Base-by-base conservation (phyloP, 2,329 filamentous ascomycete genomes). In the Curvularia sp. region DNA sequence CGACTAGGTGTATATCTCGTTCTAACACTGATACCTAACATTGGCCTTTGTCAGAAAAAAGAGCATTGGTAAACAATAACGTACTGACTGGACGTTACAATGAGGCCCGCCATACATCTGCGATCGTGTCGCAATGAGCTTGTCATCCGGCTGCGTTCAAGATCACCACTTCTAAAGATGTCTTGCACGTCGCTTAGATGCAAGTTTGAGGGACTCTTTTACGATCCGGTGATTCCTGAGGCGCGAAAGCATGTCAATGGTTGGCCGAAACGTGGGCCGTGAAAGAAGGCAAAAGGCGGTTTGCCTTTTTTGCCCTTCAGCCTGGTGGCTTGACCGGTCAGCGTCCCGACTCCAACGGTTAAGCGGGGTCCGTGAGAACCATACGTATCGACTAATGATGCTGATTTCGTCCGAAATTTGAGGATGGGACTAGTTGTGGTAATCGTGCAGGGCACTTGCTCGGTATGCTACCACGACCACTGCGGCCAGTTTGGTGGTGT, bases 301-400 rank as follows among this genome's bases (percentile, higher is more conserved):
- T 62, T 65, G 66, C 66, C 62, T 18, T 65, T 53, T 35, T 59
- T 59, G 53, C 39, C 42, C 39, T 30, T 42, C 43, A 46, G 57
- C 53, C 57, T 52, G 26, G 61, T 64, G 64, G 68, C 68, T 64
- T 55, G 49, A 61, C 67, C 68, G 67, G 68, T 69, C 53, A 71
- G 55, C 39, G 26, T 20, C 20, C 43, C 51, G 41, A 49, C 52
- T 42, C 60, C 55, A 64, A 61, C 63, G 53, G 46, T n/a, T 42
- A 55, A 38, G 31, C 55, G 52, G 53, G 67, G 65, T 58, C 60
- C 55, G 28, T 59, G 57, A 65, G 57, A 51, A 55, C 56, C 48
- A 50, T 63, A 31, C 20, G 41, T 35, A n/a, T 24, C 20, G 20
- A 18, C 61, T 63, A 70, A 67, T 71, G 31, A 30, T 28, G 4